phyloP scores from a whole-genome alignment of 768 basidiomycete species.

The Sarcodon aspratus region DNA sequence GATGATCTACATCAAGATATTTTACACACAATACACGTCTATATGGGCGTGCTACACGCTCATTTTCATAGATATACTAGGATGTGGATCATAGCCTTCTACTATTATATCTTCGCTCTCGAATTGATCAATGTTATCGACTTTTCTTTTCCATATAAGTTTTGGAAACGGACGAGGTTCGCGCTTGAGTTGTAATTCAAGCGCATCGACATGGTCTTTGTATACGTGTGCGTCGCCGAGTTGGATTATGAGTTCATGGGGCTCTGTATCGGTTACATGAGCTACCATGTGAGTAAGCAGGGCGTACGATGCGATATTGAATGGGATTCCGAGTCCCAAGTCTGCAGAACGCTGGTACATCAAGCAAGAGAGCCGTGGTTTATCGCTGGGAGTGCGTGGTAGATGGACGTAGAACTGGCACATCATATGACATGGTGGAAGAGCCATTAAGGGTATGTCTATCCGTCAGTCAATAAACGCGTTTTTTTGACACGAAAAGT shows the following conservation, averaged over 20 bases:
- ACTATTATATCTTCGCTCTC: constrained; percentile 71
- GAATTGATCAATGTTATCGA: constrained; percentile 72
- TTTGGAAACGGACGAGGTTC: constrained; percentile 78
- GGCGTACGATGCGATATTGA: constrained; percentile 99
- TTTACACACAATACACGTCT: no score
- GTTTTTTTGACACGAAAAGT: background rate
- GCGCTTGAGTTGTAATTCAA: constrained; percentile 69
- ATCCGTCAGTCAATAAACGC: background rate
- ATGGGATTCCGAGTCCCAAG: constrained; percentile 92
- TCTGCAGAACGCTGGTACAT: constrained; percentile 99
- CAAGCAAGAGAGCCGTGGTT: constrained; percentile 78
- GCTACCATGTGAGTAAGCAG: constrained; percentile 97
- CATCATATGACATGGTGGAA: constrained; percentile 97
- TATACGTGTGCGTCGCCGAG: constrained; percentile 98
- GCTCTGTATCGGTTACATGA: constrained; percentile 75
- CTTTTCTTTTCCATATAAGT: constrained; percentile 57
- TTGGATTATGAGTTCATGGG: constrained; percentile 88
- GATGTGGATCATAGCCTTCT: constrained; percentile 79
- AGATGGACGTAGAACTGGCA: constrained; percentile 98
- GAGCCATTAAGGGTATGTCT: constrained; percentile 93
- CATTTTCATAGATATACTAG: constrained; percentile 92
- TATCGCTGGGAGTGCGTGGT: constrained; percentile 40
- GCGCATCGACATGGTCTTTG: constrained; percentile 81
- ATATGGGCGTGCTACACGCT: constrained; percentile 40
- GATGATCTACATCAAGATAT: no score